These are phyloP conservation scores for Geotrichum phurueaensis DNA, from an alignment of 1,139 yeast genomes.

Conservation along the genomic window DNA sequence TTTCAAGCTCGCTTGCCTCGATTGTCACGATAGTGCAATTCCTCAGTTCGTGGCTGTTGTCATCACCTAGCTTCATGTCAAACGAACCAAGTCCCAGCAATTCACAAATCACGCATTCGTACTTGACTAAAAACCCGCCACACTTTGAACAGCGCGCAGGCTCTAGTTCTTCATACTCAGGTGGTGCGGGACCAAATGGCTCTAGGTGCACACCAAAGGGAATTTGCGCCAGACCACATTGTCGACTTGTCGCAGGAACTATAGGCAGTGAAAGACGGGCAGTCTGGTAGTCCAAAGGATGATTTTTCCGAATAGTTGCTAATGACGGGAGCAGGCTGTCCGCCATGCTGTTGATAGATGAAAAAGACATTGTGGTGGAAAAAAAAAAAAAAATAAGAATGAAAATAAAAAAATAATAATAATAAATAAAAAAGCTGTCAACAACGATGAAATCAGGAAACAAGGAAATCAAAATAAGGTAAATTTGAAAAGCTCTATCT, in stretches of 20 bases:
- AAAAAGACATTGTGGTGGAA: not conserved
- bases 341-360: not conserved
- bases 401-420: not conserved
- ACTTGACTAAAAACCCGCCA: not conserved
- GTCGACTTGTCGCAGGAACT: not conserved
- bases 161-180: not conserved
- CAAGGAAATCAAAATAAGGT: not conserved
- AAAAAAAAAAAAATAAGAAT: too few relatives aligned
- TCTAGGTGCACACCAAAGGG: not conserved
- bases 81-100: not conserved
- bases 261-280: not conserved
- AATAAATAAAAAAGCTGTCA: not conserved
- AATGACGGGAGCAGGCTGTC: not conserved
- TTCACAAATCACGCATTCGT: conserved; percentile 3
- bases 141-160: not conserved
- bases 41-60: not conserved
- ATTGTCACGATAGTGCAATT: not conserved
- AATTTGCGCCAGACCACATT: not conserved
- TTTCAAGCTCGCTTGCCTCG: not conserved
- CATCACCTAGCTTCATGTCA: not conserved
- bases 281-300: not conserved
- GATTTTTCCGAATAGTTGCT: not conserved
- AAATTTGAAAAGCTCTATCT: not conserved
- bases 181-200: not conserved
- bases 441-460: not conserved